Evolutionary conservation across 352 stramenopile species (phyloP), one percentile per base, ranked within the genome.

Genomic region (Phytophthora meadii): DNA sequence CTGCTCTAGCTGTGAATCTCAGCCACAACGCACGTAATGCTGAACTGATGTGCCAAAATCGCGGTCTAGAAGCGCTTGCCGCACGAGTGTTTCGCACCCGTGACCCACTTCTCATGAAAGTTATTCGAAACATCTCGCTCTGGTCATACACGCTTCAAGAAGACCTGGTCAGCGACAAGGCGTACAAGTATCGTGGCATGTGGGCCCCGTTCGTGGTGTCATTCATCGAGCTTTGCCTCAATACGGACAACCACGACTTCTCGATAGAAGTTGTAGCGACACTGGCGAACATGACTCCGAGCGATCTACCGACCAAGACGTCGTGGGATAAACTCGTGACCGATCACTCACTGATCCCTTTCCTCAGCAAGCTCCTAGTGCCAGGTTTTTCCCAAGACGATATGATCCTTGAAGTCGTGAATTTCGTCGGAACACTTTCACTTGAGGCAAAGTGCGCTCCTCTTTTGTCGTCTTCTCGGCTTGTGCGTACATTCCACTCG

Each of bases 71-170:
- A 54, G 87, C 90, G 12, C 83, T 98, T 5, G 86, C 96, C n/a
- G 81, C 92, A 6, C 88, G 93, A 10, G 84, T 97, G 9, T 82
- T 97, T 44, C 86, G 93, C 15, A 97, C 89, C 7, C 84, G 87
- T 8, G 94, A 98, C 56, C 79, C 85, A 17, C 77, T 98, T 24
- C 79, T 98, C n/a, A 95, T 98, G 77, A 98, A 98, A 68, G 91
- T 98, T 15, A 84, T 97, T 19, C 88, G 89, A 55, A 97, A 97
- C 63, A 88, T 99, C 50, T 91, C 89, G 22, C 71, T 88, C 32
- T 98, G 94, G 94, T 97, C 93, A 4, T 97, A 95, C 75, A 84
- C 78, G 15, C 59, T 97, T 4, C 95, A 98, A 72, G 87, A 95
- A 67, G 85, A 94, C 53, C 68, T 96, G 41, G 80, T 86, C 52